Base-by-base conservation (phyloP, 2,329 filamentous ascomycete genomes). In the Beauveria brongniartii region DNA sequence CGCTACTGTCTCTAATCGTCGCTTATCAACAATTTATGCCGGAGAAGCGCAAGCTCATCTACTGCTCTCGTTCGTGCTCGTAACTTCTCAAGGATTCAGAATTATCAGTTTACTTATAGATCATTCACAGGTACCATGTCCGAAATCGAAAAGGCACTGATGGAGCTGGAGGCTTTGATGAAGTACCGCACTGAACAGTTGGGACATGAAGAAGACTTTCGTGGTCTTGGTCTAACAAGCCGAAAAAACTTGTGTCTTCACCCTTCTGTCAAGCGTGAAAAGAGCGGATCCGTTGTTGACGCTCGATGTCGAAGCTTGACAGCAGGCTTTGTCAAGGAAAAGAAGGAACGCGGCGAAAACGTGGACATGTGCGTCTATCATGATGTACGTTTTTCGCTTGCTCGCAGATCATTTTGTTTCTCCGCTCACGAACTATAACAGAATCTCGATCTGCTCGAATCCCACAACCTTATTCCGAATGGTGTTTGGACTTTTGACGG, bases 241-340 rank as follows among this genome's bases (percentile, higher is more conserved):
- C 88, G 95, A 70, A 99, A 99, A 78, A 99, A 99, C 67, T 75
- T 99, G 40, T 99, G 95, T 72, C 82, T 99, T 52, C 94, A 99
- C 74, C 95, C 95, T 1, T 94, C 91, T 0, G 94, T 99, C 40
- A 97, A 93, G 75, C 84, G 91, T 60, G 94, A 99, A 74, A 99
- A 97, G 79, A 97, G 92, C 70, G 95, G 94, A 8, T 83, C 87
- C 4, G 83, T 99, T 6, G 94, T 99, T 51, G 94, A 99, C 78
- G 91, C 95, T n/a, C 84, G 92, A 65, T 99, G 94, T 76, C 86
- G 94, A 72, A 96, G 92, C 72, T 78, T 99, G 64, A 99, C 95
- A 1, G 95, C 95, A 6, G 92, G 93, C 2, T 99, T 99, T 72
- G 90, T 99, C 64, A 96, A 94, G 71, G 94, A 97, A 73, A 97